Evolutionary conservation across 306 rosid genomes (phyloP), one percentile per base, ranked within the genome.

Genomic region (Vigna angularis): DNA sequence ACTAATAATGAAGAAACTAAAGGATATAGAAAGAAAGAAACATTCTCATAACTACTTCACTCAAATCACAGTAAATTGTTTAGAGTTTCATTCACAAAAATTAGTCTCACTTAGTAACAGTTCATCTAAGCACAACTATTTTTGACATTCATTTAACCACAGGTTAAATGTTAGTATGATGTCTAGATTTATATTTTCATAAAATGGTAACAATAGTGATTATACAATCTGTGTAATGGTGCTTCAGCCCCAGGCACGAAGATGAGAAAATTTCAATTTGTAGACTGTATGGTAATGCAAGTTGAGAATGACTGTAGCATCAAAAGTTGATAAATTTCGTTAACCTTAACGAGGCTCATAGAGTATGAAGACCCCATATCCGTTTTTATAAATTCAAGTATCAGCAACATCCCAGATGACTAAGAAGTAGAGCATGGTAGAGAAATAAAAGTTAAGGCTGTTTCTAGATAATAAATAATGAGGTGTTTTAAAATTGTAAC

Each of bases 401-500:
- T 83, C 63, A 17, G 7, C 42, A 40, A 67, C 16, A 45, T 81
- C 72, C 55, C 17, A 74, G 7, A 26, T 58, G 48, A 68, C 73
- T 62, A 69, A 51, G 61, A 48, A 50, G 26, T 24, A 68, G 76
- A 44, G 71, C 50, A 55, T 34, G 79, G 56, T 56, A 34, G 51
- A 76, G 44, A 70, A 40, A 14, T 57, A 20, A 44, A 53, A 73
- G 49, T n/a, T 17, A 42, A 17, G 38, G 36, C 4, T 50, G 28
- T 67, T 77, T 68, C 77, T 66, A 32, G 57, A 52, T 24, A 71
- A 72, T 14, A 58, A 65, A 81, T 64, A 57, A 68, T 73, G 77
- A 40, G 12, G 71, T 53, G 53, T 12, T 10, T 47, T 66, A 66
- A 72, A 52, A 36, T 62, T 77, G 86, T 73, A 75, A 95, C 98